Evolutionary conservation across 2,329 filamentous ascomycete genomes (phyloP), one percentile per base, ranked within the genome.

Genomic region (Emmonsia crescens): DNA sequence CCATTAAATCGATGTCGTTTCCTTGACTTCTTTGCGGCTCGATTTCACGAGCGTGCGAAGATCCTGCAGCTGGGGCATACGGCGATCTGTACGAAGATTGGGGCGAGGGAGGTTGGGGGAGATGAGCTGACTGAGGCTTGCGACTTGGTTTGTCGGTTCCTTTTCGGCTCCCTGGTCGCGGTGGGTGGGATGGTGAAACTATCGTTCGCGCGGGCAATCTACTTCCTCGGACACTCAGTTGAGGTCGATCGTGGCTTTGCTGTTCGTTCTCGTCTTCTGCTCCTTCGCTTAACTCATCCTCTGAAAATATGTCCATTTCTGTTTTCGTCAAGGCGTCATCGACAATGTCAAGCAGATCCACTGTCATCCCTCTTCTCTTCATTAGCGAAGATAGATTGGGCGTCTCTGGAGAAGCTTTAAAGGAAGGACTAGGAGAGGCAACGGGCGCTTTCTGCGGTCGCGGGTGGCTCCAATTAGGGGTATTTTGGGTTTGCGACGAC

Each of bases 341-440:
- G 77, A 87, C 68, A 83, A 79, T 71, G 60, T 84, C 79, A 63
- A 77, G 73, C 60, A 89, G 75, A 68, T 89, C 82, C 59, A 85
- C 79, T 63, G 77, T 76, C 67, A 88, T 82, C 40, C 86, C 86
- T 69, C 80, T 82, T 64, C 77, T 80, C 66, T 83, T 79, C 75
- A 91, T 78, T 55, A 89, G 74, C 48, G 81, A 81, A 36, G 88
- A 89, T 24, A 92, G 78, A 73, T 89, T 81, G 16, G 88, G 88
- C 19, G 84, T 83, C 40, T 83, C 80, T 6, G 80, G 72, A 12
- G 85, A 83, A 58, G 79, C 79, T 60, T 80, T 75, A 68, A 85
- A 84, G 6, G 72, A 66, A n/a, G 73, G 64, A 55, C 72, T 66
- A 36, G 70, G 68, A 51, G 72, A 65, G 19, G 71, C 59, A 60